phyloP scores from a whole-genome alignment of 768 basidiomycete genomes.

The Lanmaoa pseudosensibilis region DNA sequence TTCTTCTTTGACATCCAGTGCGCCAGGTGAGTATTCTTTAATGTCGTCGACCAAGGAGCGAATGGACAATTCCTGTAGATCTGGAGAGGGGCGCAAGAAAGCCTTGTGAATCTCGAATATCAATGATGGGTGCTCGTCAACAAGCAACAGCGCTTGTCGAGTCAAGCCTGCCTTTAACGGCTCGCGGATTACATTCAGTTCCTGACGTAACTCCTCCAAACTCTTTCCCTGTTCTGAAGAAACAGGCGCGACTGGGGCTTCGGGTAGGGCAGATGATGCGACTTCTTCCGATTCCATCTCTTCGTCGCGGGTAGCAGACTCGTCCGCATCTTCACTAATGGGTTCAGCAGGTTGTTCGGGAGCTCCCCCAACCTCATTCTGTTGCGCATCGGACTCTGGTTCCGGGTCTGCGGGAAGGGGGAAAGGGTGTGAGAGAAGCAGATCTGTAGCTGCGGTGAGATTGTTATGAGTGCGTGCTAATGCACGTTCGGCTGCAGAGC shows the following conservation, averaged over 20 bases:
- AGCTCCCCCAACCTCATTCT: constrained; percentile 12
- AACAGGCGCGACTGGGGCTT: constrained; percentile 12
- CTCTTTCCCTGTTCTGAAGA: constrained; percentile 39
- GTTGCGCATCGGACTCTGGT: constrained; percentile 24
- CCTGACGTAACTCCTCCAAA: constrained; percentile 62
- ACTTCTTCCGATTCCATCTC: constrained; percentile 28
- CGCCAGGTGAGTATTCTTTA: constrained; percentile 60
- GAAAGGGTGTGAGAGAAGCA: constrained; percentile 80
- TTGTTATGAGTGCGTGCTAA: constrained; percentile 86
- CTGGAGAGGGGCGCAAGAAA: constrained; percentile 64
- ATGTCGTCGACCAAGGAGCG: constrained; percentile 77
- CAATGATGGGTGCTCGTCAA: constrained; percentile 84
- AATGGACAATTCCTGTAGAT: constrained; percentile 65
- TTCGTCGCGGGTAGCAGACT: constrained; percentile 26
- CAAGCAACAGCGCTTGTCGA: constrained; percentile 68
- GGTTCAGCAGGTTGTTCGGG: constrained; percentile 32
- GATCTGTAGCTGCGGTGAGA: constrained; percentile 82
- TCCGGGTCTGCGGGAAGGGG: constrained; percentile 69
- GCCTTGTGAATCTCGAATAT: constrained; percentile 86
- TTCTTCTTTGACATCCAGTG: constrained; percentile 71
- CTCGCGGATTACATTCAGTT: constrained; percentile 66
- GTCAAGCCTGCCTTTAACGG: constrained; percentile 64
- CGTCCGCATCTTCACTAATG: constrained; percentile 27
- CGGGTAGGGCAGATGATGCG: constrained; percentile 14
- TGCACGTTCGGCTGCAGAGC: constrained; percentile 83